A percentile compares a stretch with the other conserved stretches of the same genome.
These are phyloP conservation scores for Paramecium bursaria DNA, from an alignment of 73 alveolate genomes.

Conservation along the genomic window DNA sequence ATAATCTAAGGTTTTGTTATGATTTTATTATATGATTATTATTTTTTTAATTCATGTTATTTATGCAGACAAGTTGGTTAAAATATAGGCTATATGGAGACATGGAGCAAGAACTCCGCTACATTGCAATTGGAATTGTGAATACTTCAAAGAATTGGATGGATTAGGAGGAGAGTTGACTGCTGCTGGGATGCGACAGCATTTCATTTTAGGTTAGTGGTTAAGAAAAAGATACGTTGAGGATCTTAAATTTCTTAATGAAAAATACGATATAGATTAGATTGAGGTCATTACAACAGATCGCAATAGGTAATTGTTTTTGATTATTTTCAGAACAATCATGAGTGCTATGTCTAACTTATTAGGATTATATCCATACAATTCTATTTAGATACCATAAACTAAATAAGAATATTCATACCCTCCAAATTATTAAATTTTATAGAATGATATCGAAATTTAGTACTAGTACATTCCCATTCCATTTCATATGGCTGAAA, in stretches of 20 bases:
- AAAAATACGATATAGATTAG: constrained; percentile 15
- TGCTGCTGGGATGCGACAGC: constrained; percentile 77
- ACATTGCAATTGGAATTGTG: constrained; percentile 62
- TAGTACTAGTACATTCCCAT: neutral
- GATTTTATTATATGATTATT: too few species aligned
- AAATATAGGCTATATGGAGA: constrained; percentile 39
- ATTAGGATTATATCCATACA: constrained; percentile 48
- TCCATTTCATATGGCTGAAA: constrained; percentile 54
- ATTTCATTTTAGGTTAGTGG: constrained; percentile 76
- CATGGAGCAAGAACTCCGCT: constrained; percentile 68
- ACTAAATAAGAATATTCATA: neutral
- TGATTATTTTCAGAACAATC: neutral
- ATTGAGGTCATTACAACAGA: constrained; percentile 52
- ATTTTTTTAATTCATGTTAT: too few species aligned
- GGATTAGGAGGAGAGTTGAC: constrained; percentile 77
- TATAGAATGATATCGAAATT: constrained; percentile 8
- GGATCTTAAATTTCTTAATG: constrained; percentile 61
- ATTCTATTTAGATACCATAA: constrained; percentile 41
- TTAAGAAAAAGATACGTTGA: constrained; percentile 73
- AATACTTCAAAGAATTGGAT: constrained; percentile 7
- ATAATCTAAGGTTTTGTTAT: too few species aligned
- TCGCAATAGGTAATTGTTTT: constrained; percentile 26
- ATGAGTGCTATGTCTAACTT: constrained; percentile 68
- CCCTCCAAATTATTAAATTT: constrained; percentile 7
- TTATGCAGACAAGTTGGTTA: constrained; percentile 48